These are phyloP conservation scores for Nemania sp. DNA, from an alignment of 2,329 filamentous ascomycete species.

Conservation along the genomic window DNA sequence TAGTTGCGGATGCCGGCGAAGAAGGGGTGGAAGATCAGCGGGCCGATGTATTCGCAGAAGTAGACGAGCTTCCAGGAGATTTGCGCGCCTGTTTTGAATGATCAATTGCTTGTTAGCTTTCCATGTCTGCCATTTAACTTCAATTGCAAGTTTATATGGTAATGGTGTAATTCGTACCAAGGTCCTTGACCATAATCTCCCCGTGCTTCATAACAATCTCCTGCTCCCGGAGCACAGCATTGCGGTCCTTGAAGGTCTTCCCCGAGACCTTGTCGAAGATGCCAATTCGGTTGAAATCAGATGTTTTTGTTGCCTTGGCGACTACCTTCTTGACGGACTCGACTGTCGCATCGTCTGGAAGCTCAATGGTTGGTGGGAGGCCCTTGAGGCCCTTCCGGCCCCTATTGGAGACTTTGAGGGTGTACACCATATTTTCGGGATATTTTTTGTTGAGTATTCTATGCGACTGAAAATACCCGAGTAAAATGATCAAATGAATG, in stretches of 20 bases:
- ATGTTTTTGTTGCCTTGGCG: conserved; percentile 63
- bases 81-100: conserved; percentile 74
- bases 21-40: conserved; percentile 85
- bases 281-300: conserved; percentile 72
- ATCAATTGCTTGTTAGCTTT: conserved; percentile 22
- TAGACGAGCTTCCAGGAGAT: conserved; percentile 95
- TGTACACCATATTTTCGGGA: conserved; percentile 45
- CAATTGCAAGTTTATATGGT: background rate
- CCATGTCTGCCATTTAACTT: background rate
- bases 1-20: conserved; percentile 78
- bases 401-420: conserved; percentile 48
- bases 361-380: conserved; percentile 64
- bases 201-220: conserved; percentile 61
- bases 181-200: conserved; percentile 88
- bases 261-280: conserved; percentile 70
- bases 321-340: conserved; percentile 70
- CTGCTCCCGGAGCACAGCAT: conserved; percentile 63
- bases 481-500: background rate
- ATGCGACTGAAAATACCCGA: background rate
- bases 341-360: conserved; percentile 65
- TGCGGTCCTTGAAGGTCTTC: conserved; percentile 73
- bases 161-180: conserved; percentile 69
- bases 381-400: conserved; percentile 58
- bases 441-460: conserved; percentile 3
- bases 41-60: conserved; percentile 93